Conservation (phyloP, 2,329 filamentous ascomycete species). For the Cladosporium sp. region DNA sequence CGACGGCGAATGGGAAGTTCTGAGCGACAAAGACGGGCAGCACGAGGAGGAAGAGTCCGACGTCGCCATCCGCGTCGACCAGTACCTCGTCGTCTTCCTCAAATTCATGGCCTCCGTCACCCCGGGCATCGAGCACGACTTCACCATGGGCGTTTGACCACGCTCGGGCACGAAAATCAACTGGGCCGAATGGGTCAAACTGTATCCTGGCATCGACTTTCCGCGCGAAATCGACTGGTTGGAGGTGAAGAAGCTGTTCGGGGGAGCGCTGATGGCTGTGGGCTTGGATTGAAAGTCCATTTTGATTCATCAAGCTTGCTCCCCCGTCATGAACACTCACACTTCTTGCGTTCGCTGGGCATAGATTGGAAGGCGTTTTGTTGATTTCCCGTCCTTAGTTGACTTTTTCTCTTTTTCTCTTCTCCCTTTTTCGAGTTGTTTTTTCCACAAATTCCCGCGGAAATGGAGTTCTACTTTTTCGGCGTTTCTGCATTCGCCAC, state of each 20-base stretch:
- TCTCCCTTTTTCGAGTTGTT: too few species aligned
- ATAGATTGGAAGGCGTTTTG: too few species aligned
- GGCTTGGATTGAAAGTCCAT: slow-evolving; percentile 24
- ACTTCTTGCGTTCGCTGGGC: too few species aligned
- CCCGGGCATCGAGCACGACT: slow-evolving; percentile 95
- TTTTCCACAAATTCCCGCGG: too few species aligned
- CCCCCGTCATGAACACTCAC: too few species aligned
- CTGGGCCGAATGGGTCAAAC: slow-evolving; percentile 20
- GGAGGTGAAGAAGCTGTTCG: slow-evolving; percentile 27
- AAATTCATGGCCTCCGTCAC: slow-evolving; percentile 76
- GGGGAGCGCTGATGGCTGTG: slow-evolving; percentile 27
- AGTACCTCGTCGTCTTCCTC: slow-evolving; percentile 81
- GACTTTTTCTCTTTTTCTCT: too few species aligned
- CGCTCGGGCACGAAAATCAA: slow-evolving; percentile 14
- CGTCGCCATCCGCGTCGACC: slow-evolving; percentile 78
- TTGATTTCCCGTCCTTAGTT: too few species aligned
- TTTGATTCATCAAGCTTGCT: too few species aligned
- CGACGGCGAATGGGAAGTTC: slow-evolving; percentile 59
- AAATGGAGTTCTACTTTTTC: too few species aligned
- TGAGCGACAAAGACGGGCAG: slow-evolving; percentile 48
- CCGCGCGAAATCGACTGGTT: slow-evolving; percentile 27
- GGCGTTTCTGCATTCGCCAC: too few species aligned
- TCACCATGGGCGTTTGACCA: slow-evolving; percentile 83
- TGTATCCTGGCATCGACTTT: slow-evolving; percentile 26
- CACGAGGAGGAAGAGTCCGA: slow-evolving; percentile 60